Evolutionary conservation across 2,329 filamentous ascomycete species (phyloP).

Genomic region (Xylaria sp.): DNA sequence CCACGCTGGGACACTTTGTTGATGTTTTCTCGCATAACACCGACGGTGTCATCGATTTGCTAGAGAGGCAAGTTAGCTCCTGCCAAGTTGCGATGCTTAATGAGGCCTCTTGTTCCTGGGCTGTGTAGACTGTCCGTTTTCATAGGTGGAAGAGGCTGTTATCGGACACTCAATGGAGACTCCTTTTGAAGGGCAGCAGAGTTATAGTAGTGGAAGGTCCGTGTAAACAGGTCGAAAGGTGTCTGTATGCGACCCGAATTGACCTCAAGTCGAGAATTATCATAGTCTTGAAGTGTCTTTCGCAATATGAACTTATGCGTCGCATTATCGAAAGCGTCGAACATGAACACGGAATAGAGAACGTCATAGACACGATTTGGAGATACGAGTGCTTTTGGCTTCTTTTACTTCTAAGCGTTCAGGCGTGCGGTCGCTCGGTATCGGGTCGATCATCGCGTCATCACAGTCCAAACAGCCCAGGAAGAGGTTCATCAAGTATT

Average conservation of each 20-base stretch:
- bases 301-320: background rate
- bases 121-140: background rate
- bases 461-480: constrained; percentile 39
- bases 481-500: constrained; percentile 34
- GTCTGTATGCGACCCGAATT: constrained; percentile 7
- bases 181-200: background rate
- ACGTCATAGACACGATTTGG: background rate
- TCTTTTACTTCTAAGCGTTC: background rate
- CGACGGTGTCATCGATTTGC: constrained; percentile 98
- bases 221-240: no score
- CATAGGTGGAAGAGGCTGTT: background rate
- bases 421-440: constrained; percentile 7
- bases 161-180: background rate
- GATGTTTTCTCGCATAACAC: constrained; percentile 97
- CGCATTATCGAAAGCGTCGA: constrained; percentile 13
- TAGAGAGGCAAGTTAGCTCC: constrained; percentile 54
- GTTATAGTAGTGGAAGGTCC: background rate
- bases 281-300: background rate
- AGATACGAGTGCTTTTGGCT: background rate
- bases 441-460: constrained; percentile 23
- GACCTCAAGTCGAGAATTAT: background rate
- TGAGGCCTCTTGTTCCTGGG: background rate
- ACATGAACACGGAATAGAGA: background rate
- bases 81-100: background rate
- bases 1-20: constrained; percentile 96